These are phyloP conservation scores for Dictyostelium citrinum DNA, from an alignment of 78 protist species.

Conservation along the genomic window DNA sequence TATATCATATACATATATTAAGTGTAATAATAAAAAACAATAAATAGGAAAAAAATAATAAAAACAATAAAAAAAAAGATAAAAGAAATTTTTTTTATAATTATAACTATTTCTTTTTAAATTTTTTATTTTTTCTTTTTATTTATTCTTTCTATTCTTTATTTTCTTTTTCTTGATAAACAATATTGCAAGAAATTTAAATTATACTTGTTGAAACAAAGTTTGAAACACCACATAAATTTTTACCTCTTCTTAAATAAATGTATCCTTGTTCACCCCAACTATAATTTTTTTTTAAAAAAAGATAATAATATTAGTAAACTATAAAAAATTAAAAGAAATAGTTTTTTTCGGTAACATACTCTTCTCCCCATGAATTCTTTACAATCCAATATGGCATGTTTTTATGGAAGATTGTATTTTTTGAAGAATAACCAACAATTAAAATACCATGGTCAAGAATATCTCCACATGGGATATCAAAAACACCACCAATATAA, in stretches of 20 bases:
- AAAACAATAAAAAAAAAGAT: too few species aligned
- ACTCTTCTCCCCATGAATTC: slow-evolving; percentile 84
- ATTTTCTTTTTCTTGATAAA: too few species aligned
- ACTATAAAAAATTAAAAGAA: too few species aligned
- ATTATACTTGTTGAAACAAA: not conserved
- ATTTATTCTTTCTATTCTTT: too few species aligned
- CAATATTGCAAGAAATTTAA: not conserved
- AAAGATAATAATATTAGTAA: too few species aligned
- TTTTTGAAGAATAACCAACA: slow-evolving; percentile 81
- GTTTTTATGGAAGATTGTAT: not conserved
- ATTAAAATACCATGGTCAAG: slow-evolving; percentile 91
- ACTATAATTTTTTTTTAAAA: slow-evolving; percentile 23
- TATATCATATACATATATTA: too few species aligned
- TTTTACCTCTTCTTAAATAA: not conserved
- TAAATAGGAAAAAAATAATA: too few species aligned
- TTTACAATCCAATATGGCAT: slow-evolving; percentile 87
- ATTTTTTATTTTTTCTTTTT: too few species aligned
- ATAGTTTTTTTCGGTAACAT: too few species aligned
- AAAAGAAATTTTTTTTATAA: too few species aligned
- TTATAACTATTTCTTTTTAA: too few species aligned
- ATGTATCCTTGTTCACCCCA: slow-evolving; percentile 42
- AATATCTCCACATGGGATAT: slow-evolving; percentile 45
- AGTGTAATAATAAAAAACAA: too few species aligned
- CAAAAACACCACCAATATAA: slow-evolving; percentile 86
- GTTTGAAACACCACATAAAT: slow-evolving; percentile 8